Evolutionary conservation across 345 rosid species (phyloP).

Genomic region (Eucalyptus sp.): DNA sequence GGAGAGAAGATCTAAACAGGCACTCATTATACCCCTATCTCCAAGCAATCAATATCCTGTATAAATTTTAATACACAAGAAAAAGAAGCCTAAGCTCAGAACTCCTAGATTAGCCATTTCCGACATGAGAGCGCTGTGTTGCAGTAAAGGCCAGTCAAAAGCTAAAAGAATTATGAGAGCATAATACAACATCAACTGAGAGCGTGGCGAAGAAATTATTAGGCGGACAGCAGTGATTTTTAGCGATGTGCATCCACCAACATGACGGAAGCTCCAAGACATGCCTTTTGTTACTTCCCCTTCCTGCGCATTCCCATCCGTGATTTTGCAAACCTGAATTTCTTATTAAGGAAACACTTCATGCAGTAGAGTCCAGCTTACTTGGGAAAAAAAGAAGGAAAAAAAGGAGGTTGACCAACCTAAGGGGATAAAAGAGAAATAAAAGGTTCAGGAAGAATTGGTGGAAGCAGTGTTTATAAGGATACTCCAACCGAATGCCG

Average conservation of each 20-base stretch:
- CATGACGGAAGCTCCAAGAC: background rate
- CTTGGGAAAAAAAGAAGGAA: background rate
- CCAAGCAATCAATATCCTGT: background rate
- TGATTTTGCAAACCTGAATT: constrained; percentile 67
- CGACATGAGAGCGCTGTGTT: background rate
- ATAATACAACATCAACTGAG: background rate
- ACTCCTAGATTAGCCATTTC: background rate
- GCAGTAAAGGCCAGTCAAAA: background rate
- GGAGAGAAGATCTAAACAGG: background rate
- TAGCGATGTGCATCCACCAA: background rate
- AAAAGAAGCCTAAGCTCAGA: background rate
- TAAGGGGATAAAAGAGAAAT: background rate
- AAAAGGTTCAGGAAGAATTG: background rate
- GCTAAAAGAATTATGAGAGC: background rate
- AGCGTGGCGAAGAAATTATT: background rate
- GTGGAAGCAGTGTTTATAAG: constrained; percentile 7
- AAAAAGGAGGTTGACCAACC: background rate
- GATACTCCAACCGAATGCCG: constrained; percentile 86
- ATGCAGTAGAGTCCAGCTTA: background rate
- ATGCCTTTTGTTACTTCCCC: background rate
- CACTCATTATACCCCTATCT: background rate
- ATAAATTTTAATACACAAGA: background rate
- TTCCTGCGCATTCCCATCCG: constrained; percentile 80
- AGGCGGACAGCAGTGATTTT: background rate
- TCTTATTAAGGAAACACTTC: constrained; percentile 25